Evolutionary conservation across 768 basidiomycete species (phyloP), one percentile per base, ranked within the genome.

Genomic region (Hericium alpestre): DNA sequence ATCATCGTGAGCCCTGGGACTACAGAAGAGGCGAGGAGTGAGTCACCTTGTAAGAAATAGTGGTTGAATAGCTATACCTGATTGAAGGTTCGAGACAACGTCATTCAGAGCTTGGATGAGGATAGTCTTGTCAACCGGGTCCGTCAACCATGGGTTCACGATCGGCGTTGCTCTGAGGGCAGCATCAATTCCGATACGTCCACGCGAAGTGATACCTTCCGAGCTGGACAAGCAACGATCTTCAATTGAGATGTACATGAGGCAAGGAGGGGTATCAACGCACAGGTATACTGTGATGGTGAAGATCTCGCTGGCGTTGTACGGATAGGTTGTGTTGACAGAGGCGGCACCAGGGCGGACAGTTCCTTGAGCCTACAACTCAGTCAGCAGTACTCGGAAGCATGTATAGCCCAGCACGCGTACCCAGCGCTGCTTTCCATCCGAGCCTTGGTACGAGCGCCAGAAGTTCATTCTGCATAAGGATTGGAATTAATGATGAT

Each of bases 221-320:
- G 82, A 82, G n/a, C 79, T 80, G 57, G 2, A 51, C 18, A 39
- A 16, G 20, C 7, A 23, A 20, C 12, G 8, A 48, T 27, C 23
- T 54, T 16, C 22, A n/a, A 22, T 6, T 22, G 20, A 18, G 38
- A n/a, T 27, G 38, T 18, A 40, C 27, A 6, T 20, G 22, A 48
- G 10, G 11, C 7, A 37, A 43, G 15, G 43, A 46, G 20, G 43
- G 12, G 32, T 2, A 43, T 22, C 2, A 4, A 61, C 75, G 56
- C 59, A 80, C 77, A 84, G 67, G 63, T 83, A 83, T 4, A 76
- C 65, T 0, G 83, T 85, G 68, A 85, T 83, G 0, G 82, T 82
- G 69, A 83, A 81, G 54, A 81, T 76, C 65, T 78, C 71, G 64
- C 74, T 75, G 38, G 63, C 69, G 60, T 84, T 82, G 65, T 76